These are phyloP conservation scores for Iodosphaeria phyllophila DNA, from an alignment of 2,329 filamentous ascomycete species.

Conservation along the genomic window DNA sequence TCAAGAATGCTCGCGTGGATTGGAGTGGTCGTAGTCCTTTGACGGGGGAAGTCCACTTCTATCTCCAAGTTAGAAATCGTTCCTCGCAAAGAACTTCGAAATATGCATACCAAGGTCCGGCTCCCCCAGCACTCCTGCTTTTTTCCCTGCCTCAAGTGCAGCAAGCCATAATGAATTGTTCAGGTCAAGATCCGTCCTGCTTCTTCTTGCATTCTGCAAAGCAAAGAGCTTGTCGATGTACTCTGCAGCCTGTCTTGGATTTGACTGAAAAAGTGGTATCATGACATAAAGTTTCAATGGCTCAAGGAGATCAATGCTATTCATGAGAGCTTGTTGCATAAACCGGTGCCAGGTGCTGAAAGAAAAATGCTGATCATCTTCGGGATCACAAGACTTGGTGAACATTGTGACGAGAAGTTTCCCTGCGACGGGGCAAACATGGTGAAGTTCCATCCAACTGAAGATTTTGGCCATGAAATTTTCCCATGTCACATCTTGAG, in stretches of 20 bases:
- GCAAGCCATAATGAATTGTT: slow-evolving; percentile 43
- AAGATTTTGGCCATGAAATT: slow-evolving; percentile 28
- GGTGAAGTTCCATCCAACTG: slow-evolving; percentile 35
- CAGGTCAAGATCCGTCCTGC: slow-evolving; percentile 25
- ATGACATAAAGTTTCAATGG: slow-evolving; percentile 47
- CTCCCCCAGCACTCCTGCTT: slow-evolving; percentile 49
- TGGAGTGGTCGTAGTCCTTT: slow-evolving; percentile 4
- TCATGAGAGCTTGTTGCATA: slow-evolving; percentile 29
- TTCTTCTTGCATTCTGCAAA: slow-evolving; percentile 24
- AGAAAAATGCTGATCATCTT: slow-evolving; percentile 14
- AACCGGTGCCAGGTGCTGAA: slow-evolving; percentile 34
- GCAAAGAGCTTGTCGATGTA: slow-evolving; percentile 42
- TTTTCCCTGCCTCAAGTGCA: slow-evolving; percentile 53
- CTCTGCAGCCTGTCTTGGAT: slow-evolving; percentile 29
- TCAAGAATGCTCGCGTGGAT: slow-evolving; percentile 27
- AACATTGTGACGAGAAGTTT: slow-evolving; percentile 42
- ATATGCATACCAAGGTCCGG: slow-evolving; percentile 25
- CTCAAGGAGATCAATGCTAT: slow-evolving; percentile 34
- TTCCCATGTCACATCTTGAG: slow-evolving; percentile 25
- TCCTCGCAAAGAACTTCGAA: slow-evolving; percentile 5
- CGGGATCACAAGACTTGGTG: slow-evolving; percentile 20
- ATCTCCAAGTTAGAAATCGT: neutral
- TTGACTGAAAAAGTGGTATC: slow-evolving; percentile 39
- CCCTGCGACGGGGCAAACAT: slow-evolving; percentile 39
- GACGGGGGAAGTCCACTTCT: neutral